phyloP scores from a whole-genome alignment of 1,139 yeast species.

The Citeromyces siamensis region DNA sequence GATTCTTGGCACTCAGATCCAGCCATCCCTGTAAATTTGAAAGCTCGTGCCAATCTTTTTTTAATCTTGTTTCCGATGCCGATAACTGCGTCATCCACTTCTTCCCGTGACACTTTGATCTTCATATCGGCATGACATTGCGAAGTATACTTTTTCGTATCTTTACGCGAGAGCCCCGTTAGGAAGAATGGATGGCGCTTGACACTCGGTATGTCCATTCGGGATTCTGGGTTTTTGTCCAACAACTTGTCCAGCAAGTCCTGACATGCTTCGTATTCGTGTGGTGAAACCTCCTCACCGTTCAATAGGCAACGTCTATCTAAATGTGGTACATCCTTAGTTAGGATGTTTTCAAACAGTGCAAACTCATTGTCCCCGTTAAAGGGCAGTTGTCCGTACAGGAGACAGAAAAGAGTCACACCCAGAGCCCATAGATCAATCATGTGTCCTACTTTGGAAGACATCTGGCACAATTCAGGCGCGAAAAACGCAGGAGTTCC shows the following conservation, averaged over 20 bases:
- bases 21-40: constrained; percentile 16
- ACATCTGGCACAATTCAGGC: constrained; percentile 46
- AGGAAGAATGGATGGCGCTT: constrained; percentile 72
- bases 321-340: constrained; percentile 53
- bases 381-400: constrained; percentile 86
- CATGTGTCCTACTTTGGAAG: constrained; percentile 48
- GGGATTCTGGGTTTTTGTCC: constrained; percentile 54
- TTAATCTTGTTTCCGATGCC: constrained; percentile 64
- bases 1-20: constrained; percentile 1
- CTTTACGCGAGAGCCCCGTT: constrained; percentile 35
- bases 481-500: constrained; percentile 87
- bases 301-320: constrained; percentile 17
- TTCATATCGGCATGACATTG: constrained; percentile 19
- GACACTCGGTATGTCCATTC: constrained; percentile 64
- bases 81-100: constrained; percentile 63
- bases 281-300: constrained; percentile 23
- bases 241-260: constrained; percentile 55
- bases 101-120: constrained; percentile 55
- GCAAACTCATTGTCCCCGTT: constrained; percentile 83
- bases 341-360: constrained; percentile 72
- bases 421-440: constrained; percentile 98
- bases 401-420: constrained; percentile 76
- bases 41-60: constrained; percentile 46
- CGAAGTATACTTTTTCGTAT: constrained; percentile 14
- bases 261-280: constrained; percentile 48